Conservation (phyloP, 2,329 filamentous ascomycete genomes). For the Curvularia spicifera region DNA sequence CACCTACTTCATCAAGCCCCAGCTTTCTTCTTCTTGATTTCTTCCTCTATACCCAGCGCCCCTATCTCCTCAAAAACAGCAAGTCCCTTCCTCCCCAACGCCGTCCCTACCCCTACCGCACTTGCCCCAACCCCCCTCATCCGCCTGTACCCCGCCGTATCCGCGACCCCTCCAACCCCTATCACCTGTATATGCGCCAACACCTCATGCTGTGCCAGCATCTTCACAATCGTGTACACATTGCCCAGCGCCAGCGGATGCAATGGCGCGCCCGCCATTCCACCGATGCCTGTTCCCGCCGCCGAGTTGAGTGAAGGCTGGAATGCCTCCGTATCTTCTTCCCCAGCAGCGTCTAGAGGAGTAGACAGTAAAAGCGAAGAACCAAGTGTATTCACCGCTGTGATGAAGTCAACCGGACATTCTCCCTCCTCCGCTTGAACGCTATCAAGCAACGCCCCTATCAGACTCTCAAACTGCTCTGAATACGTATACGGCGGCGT, state of each 20-base stretch:
- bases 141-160: constrained; percentile 66
- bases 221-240: constrained; percentile 67
- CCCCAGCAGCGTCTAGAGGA: too few relatives aligned
- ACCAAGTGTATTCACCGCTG: constrained; percentile 76
- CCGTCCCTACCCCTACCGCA: constrained; percentile 71
- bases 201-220: constrained; percentile 60
- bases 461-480: constrained; percentile 66
- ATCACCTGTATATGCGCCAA: constrained; percentile 68
- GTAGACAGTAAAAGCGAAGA: constrained; percentile 65
- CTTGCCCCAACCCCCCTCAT: constrained; percentile 70
- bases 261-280: constrained; percentile 73
- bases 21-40: not conserved
- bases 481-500: constrained; percentile 77
- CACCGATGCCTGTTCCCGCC: constrained; percentile 66
- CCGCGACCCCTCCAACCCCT: constrained; percentile 74
- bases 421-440: not conserved
- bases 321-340: constrained; percentile 12
- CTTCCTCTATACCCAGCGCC: not conserved
- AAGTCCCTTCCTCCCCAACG: constrained; percentile 68
- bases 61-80: constrained; percentile 67
- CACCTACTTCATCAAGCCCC: not conserved
- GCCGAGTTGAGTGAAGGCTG: constrained; percentile 58
- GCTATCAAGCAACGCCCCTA: constrained; percentile 56
- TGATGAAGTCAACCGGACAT: constrained; percentile 69
- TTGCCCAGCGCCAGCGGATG: constrained; percentile 79